Base-by-base conservation (phyloP, 108 stramenopile genomes). In the Cyclotella choctawhatcheeana region DNA sequence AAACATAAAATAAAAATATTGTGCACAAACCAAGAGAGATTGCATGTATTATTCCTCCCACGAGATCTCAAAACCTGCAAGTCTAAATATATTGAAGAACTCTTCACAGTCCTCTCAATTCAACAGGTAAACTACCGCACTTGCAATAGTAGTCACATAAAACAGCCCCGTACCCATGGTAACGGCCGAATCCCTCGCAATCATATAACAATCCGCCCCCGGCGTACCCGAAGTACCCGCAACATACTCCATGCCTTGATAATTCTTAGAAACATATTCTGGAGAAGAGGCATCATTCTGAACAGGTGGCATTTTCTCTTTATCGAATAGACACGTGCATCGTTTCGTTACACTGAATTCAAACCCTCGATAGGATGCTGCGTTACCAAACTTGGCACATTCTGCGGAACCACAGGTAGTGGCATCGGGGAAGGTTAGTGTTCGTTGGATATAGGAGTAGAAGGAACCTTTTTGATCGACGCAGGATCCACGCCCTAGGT, bases 301-400 rank as follows among this genome's bases (percentile, higher is more conserved):
- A 21, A 70, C 69, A 1, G 54, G 37, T 25, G 76, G 76, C 60
- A 64, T 22, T 33, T 64, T 53, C 18, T 77, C 76, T 22, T 7
- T 25, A 65, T 77, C 76, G 58, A 77, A 77, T 45, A 77, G 24
- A 60, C 76, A 77, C 8, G 76, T 70, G 47, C 76, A 77, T 40
- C 76, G 52, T 44, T 77, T 64, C 6, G 69, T 52, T 20, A 70
- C 76, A 47, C 76, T 77, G 29, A 54, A 77, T 58, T 77, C 76
- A 58, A 77, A 77, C 34, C 76, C 76, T 18, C 76, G 62, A 29
- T 77, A 77, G 24, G 60, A 34, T 32, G 61, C 30, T n/a, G 63
- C 14, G 22, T 64, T 64, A 32, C 54, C 54, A 33, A 67, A 77
- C 14, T 67, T 47, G 34, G 45, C 76, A 30, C 76, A 77, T 55